Conservation (phyloP, 257 asterid species). For the Gentiana dahurica region DNA sequence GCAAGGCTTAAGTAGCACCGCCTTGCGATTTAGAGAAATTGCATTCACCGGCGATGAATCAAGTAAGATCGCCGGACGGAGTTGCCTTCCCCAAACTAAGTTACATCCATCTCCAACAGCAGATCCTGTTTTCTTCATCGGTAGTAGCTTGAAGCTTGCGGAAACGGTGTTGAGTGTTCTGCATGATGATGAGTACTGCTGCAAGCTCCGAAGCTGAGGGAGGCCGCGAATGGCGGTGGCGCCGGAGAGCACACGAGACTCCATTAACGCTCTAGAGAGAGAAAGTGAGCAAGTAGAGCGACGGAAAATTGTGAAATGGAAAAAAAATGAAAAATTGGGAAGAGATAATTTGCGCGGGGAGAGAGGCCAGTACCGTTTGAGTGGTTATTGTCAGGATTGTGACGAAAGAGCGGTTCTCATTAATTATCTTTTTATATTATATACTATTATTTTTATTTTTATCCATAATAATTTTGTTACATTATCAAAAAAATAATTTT, state of each 20-base stretch:
- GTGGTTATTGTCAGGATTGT: constrained; percentile 32
- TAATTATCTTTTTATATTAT: constrained; percentile 11
- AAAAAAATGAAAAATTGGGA: background rate
- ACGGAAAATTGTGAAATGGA: background rate
- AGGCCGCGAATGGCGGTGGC: constrained; percentile 53
- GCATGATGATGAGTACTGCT: constrained; percentile 19
- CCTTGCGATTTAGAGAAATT: constrained; percentile 21
- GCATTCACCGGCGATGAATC: constrained; percentile 36
- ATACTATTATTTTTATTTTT: background rate
- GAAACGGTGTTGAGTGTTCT: constrained; percentile 24
- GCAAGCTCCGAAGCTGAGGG: constrained; percentile 40
- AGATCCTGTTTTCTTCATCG: constrained; percentile 17
- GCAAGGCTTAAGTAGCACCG: constrained; percentile 45
- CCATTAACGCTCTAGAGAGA: constrained; percentile 46
- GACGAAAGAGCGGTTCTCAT: constrained; percentile 36
- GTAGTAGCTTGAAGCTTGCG: constrained; percentile 19
- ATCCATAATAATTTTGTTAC: background rate
- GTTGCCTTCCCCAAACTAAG: constrained; percentile 68
- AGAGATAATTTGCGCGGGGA: constrained; percentile 25
- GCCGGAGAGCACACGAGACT: constrained; percentile 84
- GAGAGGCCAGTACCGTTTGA: constrained; percentile 17
- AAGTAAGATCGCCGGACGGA: constrained; percentile 55
- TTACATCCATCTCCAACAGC: constrained; percentile 43
- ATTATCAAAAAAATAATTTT: background rate
- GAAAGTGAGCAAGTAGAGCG: constrained; percentile 4